Evolutionary conservation across 2,329 filamentous ascomycete species (phyloP).

Genomic region (Penicillium sp.): DNA sequence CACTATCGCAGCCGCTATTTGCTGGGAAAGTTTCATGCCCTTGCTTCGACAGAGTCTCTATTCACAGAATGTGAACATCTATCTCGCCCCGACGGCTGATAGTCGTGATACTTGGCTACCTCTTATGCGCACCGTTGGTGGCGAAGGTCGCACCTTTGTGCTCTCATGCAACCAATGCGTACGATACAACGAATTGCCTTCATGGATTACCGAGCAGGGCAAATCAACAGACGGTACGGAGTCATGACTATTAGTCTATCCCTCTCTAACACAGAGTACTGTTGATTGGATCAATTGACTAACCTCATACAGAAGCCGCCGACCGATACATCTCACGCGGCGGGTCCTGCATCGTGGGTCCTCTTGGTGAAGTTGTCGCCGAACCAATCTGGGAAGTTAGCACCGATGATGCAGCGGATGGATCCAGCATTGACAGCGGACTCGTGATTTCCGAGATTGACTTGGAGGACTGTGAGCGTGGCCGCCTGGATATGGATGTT

Average conservation of each 20-base stretch:
- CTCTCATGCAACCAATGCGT: conserved; percentile 84
- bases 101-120: conserved; percentile 77
- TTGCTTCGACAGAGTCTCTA: conserved; percentile 81
- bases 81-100: conserved; percentile 88
- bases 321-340: conserved; percentile 65
- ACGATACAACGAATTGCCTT: conserved; percentile 57
- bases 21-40: conserved; percentile 98
- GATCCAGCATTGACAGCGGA: conserved; percentile 34
- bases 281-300: neutral
- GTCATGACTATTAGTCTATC: conserved; percentile 17
- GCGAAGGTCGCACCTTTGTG: conserved; percentile 83
- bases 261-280: neutral
- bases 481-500: conserved; percentile 78
- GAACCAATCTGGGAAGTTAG: conserved; percentile 76
- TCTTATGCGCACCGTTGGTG: conserved; percentile 78
- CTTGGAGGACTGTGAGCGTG: conserved; percentile 82
- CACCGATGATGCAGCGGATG: conserved; percentile 36
- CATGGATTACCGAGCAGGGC: conserved; percentile 52
- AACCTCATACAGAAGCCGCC: neutral
- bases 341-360: conserved; percentile 79
- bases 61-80: conserved; percentile 86
- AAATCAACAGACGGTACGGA: conserved; percentile 34
- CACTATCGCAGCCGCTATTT: conserved; percentile 83
- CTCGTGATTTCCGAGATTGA: conserved; percentile 75
- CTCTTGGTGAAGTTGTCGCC: conserved; percentile 74